Percentiles rank a stretch among this genome's conserved stretches.
Conservation (phyloP, 2,329 filamentous ascomycete genomes). For the Thelonectria discophora region DNA sequence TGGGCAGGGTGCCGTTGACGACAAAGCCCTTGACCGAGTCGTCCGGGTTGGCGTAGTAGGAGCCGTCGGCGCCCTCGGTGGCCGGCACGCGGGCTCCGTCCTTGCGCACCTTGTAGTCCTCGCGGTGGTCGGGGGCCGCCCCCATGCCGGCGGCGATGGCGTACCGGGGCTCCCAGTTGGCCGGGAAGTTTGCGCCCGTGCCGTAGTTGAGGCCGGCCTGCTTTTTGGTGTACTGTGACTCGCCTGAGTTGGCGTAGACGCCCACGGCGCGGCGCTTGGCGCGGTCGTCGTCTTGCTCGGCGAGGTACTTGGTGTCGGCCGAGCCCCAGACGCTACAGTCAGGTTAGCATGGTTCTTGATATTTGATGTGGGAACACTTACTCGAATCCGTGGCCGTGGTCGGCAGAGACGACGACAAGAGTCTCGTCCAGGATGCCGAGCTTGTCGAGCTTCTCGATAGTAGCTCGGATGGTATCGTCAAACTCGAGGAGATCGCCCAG, state of each 20-base stretch:
- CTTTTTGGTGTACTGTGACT: conserved; percentile 76
- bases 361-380: conserved; percentile 35
- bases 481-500: conserved; percentile 86
- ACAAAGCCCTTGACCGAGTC: conserved; percentile 74
- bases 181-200: conserved; percentile 79
- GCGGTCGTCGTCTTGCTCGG: conserved; percentile 70
- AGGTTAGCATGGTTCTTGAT: neutral
- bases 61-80: conserved; percentile 61
- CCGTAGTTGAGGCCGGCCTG: conserved; percentile 71
- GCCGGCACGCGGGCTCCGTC: conserved; percentile 71
- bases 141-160: conserved; percentile 77
- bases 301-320: conserved; percentile 81
- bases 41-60: conserved; percentile 73
- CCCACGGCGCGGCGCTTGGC: conserved; percentile 80
- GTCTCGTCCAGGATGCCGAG: conserved; percentile 77
- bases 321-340: conserved; percentile 71
- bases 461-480: conserved; percentile 82
- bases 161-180: conserved; percentile 87
- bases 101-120: conserved; percentile 78
- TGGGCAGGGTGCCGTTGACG: conserved; percentile 78
- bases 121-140: conserved; percentile 77
- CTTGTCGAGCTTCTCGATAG: conserved; percentile 72
- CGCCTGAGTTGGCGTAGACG: conserved; percentile 75
- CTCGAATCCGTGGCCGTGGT: conserved; percentile 90
- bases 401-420: conserved; percentile 82